Evolutionary conservation across 1,284 basidiomycete genomes (phyloP), one percentile per base, ranked within the genome.

Genomic region (Trametes pubescens): DNA sequence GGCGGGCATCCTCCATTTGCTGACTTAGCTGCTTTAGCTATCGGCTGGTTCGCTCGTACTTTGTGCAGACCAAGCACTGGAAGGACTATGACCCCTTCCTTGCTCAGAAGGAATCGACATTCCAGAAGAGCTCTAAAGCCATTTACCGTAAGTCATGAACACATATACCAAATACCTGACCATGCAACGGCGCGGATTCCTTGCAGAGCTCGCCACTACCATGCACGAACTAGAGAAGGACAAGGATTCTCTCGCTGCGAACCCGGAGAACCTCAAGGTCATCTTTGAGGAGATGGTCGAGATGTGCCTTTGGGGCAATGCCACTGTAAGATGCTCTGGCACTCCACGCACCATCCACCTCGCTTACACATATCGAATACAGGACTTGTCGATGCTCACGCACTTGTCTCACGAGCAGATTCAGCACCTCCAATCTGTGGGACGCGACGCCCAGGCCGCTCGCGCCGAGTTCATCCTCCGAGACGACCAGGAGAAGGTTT

Each of bases 281-380:
- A 75, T 94, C 21, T 96, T 95, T 77, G 84, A 84, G 67, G 90
- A 94, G 75, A 94, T 96, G 90, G 83, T 94, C 13, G 91, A 94
- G 72, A 94, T 94, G 86, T 93, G 92, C 77, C 82, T 96, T 22
- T 96, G 94, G 91, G 92, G 92, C 61, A 94, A 94, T 71, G 91
- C 92, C n/a, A 93, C 92, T 40, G 88, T 88, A 72, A 14, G 44
- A 16, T 11, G 8, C 3, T 24, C 7, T n/a, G n/a, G n/a, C n/a
- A 11, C 10, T 11, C 13, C 24, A 13, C 14, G 14, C 14, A 16
- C 47, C 13, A 1, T 14, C 7, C 4, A 14, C n/a, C 35, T 21
- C 18, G 29, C 3, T 7, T 26, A 43, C 18, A n/a, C n/a, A n/a
- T n/a, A 7, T n/a, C 21, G 37, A 11, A n/a, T 59, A 32, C 69